Percentiles rank a stretch among this genome's conserved stretches.
Conservation (phyloP, 2,329 filamentous ascomycete genomes). For the Botrytis fabae region DNA sequence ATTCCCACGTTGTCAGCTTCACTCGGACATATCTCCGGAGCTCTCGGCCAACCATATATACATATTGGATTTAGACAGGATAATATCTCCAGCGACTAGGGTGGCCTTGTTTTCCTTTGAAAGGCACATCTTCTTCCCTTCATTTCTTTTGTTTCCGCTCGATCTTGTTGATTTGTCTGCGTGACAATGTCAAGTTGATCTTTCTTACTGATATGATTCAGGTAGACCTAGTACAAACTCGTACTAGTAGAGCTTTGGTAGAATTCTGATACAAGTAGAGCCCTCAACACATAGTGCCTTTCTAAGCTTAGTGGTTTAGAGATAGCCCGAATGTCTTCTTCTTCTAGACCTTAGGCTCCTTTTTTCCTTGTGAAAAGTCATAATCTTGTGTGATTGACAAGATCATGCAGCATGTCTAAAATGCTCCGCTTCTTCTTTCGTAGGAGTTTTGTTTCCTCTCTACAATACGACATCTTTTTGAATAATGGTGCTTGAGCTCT, state of each 20-base stretch:
- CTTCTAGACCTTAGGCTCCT: not conserved
- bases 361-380: not conserved
- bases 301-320: not conserved
- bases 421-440: not conserved
- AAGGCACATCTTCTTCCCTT: not conserved
- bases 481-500: not conserved
- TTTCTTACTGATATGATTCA: not conserved
- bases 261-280: not conserved
- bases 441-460: not conserved
- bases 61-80: not conserved
- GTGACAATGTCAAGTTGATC: not conserved
- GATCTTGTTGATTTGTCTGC: not conserved
- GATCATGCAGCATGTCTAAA: not conserved
- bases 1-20: not conserved
- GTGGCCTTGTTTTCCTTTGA: not conserved
- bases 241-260: not conserved
- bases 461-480: not conserved
- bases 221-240: not conserved
- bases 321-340: not conserved
- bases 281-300: not conserved
- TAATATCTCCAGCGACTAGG: not conserved
- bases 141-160: not conserved
- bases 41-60: not conserved
- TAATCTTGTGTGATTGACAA: not conserved
- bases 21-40: not conserved